A percentile compares a stretch with the other conserved stretches of the same genome.
Conservation (phyloP, 2,329 filamentous ascomycete species). For the Arthrocladium fulminans region DNA sequence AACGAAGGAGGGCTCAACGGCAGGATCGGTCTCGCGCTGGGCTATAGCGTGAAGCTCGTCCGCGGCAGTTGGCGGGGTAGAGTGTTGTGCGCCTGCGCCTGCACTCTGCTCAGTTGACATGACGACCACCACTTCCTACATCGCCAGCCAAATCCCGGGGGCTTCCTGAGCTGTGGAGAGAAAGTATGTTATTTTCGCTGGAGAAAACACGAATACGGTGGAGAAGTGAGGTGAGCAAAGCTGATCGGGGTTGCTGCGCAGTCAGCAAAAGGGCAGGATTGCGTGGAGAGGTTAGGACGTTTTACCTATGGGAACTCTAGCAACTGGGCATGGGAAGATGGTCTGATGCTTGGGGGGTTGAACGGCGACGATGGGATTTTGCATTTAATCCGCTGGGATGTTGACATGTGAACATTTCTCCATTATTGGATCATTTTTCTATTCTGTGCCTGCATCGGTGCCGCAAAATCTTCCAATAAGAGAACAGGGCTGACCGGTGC, state of each 20-base stretch:
- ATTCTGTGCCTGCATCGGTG: background rate
- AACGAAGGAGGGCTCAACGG: slow-evolving; percentile 35
- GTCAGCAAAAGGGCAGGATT: background rate
- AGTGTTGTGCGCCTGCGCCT: background rate
- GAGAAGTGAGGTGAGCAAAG: slow-evolving; percentile 2
- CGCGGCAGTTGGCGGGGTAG: background rate
- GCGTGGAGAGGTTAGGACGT: background rate
- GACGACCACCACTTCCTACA: slow-evolving; percentile 6
- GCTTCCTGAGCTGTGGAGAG: background rate
- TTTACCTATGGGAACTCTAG: too few relatives aligned
- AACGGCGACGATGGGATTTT: too few relatives aligned
- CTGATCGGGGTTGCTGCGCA: too few relatives aligned
- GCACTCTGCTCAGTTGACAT: slow-evolving; percentile 9
- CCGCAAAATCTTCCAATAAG: background rate
- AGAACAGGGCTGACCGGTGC: background rate
- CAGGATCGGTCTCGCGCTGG: background rate
- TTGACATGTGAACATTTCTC: slow-evolving; percentile 2
- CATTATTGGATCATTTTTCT: background rate
- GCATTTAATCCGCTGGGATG: background rate
- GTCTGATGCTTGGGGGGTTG: too few relatives aligned
- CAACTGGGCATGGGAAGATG: background rate
- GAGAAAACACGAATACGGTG: background rate
- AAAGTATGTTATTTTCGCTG: background rate
- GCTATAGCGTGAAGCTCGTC: background rate
- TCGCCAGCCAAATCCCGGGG: slow-evolving; percentile 1